Base-by-base conservation (phyloP, 257 asterid genomes). In the Catharanthus roseus region DNA sequence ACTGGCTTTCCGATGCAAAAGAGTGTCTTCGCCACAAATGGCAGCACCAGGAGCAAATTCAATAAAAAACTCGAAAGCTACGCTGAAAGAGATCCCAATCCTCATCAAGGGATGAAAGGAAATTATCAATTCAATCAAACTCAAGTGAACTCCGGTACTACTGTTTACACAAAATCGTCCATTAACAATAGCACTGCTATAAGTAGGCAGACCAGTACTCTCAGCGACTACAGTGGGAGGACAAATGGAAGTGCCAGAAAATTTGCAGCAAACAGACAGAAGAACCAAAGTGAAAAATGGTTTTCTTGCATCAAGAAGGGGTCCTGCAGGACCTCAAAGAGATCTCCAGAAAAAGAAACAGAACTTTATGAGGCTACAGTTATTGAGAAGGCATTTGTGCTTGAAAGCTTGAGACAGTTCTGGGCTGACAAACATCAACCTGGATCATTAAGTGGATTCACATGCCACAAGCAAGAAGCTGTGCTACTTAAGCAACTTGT, bases 341-440 rank as follows among this genome's bases (percentile, higher is more conserved):
- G 75, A 69, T 91, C 95, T 36, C 90, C 97, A 2, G 88, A 84
- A 66, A 85, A 79, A 70, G 85, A 77, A 21, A 79, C 85, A 71
- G 76, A 84, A 7, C 67, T 83, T 36, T 88, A 91, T 65, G 95
- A 91, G 75, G 90, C 93, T 60, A 80, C 86, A 2, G 82, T 91
- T 58, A 89, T 91, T 36, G 86, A 78, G 65, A 91, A 85, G 86
- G 90, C 97, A 16, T 72, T 74, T 29, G 91, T 91, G 60, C 86
- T 85, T 9, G 93, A 89, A 85, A 87, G 83, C 84, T 75, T 91
- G 76, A 83, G 93, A 61, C 90, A 80, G 39, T 79, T 91, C 72
- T 91, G 96, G 97, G 95, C 97, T 29, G 95, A 91, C 58, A 89
- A 86, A 74, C 83, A 91, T 75, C 95, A 79, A 74, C 96, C 96